A percentile compares a stretch with the other conserved stretches of the same genome.
Conservation (phyloP, 1,139 yeast species). For the Pichia sp. region DNA sequence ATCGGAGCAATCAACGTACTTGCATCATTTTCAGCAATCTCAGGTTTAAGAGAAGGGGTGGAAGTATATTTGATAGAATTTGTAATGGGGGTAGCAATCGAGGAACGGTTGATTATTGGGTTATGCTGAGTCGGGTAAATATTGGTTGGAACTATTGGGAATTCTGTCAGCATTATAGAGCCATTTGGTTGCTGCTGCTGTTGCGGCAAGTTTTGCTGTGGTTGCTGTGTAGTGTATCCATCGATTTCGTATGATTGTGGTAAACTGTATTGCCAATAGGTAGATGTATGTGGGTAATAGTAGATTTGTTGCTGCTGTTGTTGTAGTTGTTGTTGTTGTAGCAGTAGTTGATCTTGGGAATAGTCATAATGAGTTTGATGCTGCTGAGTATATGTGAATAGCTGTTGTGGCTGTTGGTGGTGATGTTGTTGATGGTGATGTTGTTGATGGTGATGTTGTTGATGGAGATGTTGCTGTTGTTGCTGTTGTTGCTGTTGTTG, state of each 20-base stretch:
- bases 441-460: neutral
- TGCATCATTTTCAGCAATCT: too few relatives aligned
- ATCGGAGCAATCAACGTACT: too few relatives aligned
- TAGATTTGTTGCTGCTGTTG: neutral
- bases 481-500: neutral
- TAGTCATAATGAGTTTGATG: neutral
- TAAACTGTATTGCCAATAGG: neutral
- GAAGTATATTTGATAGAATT: too few relatives aligned
- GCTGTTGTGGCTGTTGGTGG: neutral
- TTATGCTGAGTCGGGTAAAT: too few relatives aligned
- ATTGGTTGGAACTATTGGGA: too few relatives aligned
- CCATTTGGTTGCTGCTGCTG: too few relatives aligned
- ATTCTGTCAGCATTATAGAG: too few relatives aligned
- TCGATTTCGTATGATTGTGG: neutral
- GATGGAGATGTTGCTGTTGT: constrained; percentile 1
- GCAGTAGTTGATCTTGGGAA: neutral
- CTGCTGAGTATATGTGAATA: neutral
- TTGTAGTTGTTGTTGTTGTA: neutral
- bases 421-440: neutral
- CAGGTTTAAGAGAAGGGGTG: too few relatives aligned
- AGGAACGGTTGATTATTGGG: too few relatives aligned
- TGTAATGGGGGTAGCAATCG: too few relatives aligned
- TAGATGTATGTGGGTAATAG: neutral
- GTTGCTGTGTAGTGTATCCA: neutral
- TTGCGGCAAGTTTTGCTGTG: too few relatives aligned